Conservation (phyloP, 164 flowering plant species). For the Stephania japonica region DNA sequence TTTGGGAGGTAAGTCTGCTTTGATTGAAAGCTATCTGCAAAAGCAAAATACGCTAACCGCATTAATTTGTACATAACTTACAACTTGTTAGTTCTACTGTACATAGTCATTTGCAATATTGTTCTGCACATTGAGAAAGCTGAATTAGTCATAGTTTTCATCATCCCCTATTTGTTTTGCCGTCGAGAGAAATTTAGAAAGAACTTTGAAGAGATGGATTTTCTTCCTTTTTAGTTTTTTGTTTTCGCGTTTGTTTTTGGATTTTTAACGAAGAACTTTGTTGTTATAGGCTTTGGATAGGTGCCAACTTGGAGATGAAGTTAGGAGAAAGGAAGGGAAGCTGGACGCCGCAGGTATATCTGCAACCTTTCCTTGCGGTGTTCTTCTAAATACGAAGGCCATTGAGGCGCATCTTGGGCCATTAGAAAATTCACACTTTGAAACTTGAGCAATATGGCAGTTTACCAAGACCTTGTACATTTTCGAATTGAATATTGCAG, state of each 20-base stretch:
- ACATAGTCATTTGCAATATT: no score
- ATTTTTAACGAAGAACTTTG: neutral
- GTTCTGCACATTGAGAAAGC: no score
- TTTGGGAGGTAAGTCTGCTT: constrained; percentile 36
- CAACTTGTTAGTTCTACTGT: no score
- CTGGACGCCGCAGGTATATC: constrained; percentile 33
- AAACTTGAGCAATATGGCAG: neutral
- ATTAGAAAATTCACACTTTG: neutral
- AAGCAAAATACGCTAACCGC: neutral
- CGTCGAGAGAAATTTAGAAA: no score
- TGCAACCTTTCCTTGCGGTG: no score
- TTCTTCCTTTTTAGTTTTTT: no score
- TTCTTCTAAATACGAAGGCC: neutral
- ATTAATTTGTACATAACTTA: no score
- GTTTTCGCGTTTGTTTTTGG: neutral
- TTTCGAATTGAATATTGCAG: constrained; percentile 14
- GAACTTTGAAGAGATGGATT: no score
- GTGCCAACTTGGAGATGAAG: constrained; percentile 43
- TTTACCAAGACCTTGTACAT: neutral
- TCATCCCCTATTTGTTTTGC: no score
- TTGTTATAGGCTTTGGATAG: constrained; percentile 34
- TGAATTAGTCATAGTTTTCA: no score
- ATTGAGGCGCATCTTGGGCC: neutral
- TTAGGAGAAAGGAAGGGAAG: constrained; percentile 30
- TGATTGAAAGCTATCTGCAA: neutral